Evolutionary conservation across 176 grass and related monocot genomes (phyloP).

Genomic region (Puya raimondii): DNA sequence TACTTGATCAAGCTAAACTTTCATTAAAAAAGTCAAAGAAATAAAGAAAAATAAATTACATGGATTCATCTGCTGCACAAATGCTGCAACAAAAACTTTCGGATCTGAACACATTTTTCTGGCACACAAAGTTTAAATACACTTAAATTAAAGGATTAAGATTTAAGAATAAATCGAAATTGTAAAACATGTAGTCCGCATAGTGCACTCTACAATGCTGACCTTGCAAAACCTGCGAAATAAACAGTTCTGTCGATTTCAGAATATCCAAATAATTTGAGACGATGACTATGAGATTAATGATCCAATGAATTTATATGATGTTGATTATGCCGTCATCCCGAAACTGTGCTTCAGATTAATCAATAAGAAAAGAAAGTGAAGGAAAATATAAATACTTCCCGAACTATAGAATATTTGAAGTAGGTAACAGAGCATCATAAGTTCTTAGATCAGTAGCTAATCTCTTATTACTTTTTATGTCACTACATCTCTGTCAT

Average conservation of each 20-base stretch:
- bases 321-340: neutral
- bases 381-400: neutral
- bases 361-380: neutral
- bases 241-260: conserved; percentile 7
- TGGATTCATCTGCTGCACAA: no score
- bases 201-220: conserved; percentile 32
- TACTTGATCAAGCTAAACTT: no score
- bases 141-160: neutral
- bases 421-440: neutral
- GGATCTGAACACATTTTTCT: neutral
- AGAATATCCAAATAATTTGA: neutral
- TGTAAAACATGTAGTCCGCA: neutral
- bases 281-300: neutral
- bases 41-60: no score
- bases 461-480: no score
- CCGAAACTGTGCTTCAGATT: neutral
- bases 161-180: neutral
- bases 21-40: no score
- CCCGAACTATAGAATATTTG: neutral
- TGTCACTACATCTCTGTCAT: no score
- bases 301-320: neutral
- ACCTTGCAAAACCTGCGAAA: conserved; percentile 31
- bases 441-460: no score
- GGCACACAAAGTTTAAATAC: neutral
- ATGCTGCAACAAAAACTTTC: no score